phyloP scores from a whole-genome alignment of 305 asterid species.

The Petunia hybrid region DNA sequence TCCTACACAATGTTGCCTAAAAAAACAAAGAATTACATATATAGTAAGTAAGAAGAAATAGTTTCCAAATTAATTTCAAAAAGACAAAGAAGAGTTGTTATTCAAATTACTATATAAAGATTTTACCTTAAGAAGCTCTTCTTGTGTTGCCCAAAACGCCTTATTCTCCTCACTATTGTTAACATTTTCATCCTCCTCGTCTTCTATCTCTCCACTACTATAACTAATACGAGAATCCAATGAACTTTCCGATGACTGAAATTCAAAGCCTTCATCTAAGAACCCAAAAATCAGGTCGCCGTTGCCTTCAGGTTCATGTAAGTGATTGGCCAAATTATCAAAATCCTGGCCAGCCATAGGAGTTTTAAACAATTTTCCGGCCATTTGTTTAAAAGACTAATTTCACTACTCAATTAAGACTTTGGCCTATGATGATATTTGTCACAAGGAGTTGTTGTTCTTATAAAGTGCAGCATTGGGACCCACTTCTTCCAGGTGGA shows the following conservation, averaged over 20 bases:
- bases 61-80: not conserved
- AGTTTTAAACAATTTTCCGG: not conserved
- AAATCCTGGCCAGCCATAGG: not conserved
- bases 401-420: not conserved
- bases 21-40: not conserved
- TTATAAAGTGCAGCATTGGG: slow-evolving; percentile 31
- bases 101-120: not conserved
- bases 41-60: not conserved
- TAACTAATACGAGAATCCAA: slow-evolving; percentile 18
- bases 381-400: not conserved
- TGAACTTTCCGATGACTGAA: slow-evolving; percentile 34
- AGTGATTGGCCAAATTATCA: not conserved
- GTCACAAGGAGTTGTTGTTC: not conserved
- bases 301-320: not conserved
- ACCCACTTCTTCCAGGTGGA: slow-evolving; percentile 26
- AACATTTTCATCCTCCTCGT: slow-evolving; percentile 30
- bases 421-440: not conserved
- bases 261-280: slow-evolving; percentile 39
- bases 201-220: slow-evolving; percentile 18
- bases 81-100: not conserved
- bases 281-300: slow-evolving; percentile 45
- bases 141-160: slow-evolving; percentile 46
- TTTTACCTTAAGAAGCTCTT: slow-evolving; percentile 43
- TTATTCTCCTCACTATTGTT: slow-evolving; percentile 35
- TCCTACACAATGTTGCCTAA: slow-evolving; percentile 47